Conservation (phyloP, 345 rosid species). For the Rubroshorea leprosula region DNA sequence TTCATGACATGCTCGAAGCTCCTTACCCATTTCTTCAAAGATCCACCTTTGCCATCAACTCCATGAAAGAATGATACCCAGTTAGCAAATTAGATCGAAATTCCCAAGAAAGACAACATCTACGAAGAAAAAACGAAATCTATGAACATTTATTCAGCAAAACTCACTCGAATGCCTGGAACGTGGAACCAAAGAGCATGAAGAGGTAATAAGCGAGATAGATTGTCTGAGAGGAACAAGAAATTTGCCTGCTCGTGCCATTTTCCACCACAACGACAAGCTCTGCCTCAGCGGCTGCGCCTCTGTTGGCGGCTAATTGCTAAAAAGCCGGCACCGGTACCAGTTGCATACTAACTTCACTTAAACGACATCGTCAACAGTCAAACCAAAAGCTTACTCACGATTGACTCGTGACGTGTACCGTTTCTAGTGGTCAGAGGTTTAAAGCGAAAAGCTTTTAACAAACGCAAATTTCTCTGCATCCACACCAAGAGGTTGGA, state of each 20-base stretch:
- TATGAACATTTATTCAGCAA: neutral
- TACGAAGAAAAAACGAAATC: neutral
- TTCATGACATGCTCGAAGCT: slow-evolving; percentile 9
- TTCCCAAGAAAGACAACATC: neutral
- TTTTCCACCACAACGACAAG: slow-evolving; percentile 2
- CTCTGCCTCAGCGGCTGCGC: neutral
- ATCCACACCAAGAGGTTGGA: no score
- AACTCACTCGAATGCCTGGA: slow-evolving; percentile 16
- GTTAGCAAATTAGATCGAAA: neutral
- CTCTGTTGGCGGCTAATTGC: no score
- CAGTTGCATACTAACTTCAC: no score
- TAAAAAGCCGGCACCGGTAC: neutral
- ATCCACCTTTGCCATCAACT: slow-evolving; percentile 22
- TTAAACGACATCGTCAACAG: neutral
- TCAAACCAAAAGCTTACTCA: neutral
- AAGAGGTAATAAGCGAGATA: neutral
- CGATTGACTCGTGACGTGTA: neutral
- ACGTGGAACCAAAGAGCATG: slow-evolving; percentile 3
- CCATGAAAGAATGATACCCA: neutral
- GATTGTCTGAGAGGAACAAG: slow-evolving; percentile 17
- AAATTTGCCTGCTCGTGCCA: slow-evolving; percentile 21
- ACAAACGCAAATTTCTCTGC: no score
- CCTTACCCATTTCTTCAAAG: slow-evolving; percentile 22
- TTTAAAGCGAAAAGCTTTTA: no score
- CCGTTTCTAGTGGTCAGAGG: no score